phyloP scores from a whole-genome alignment of 305 asterid species.

The Rubia peregrina region DNA sequence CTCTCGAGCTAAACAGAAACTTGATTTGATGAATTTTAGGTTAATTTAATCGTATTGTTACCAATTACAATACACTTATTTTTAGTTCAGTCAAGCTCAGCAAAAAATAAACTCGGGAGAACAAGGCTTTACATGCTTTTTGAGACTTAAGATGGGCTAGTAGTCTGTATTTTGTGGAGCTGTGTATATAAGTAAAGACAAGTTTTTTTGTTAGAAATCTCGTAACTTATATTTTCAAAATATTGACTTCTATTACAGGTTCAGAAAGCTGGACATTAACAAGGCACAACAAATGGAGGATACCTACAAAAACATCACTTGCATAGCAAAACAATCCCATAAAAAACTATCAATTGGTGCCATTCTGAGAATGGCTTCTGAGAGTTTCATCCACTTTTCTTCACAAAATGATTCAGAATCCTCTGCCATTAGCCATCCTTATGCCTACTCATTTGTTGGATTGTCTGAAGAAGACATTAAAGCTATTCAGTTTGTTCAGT shows the following conservation, averaged over 20 bases:
- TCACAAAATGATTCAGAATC: slow-evolving; percentile 16
- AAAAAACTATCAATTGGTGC: slow-evolving; percentile 17
- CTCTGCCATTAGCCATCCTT: slow-evolving; percentile 22
- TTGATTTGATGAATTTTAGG: no score
- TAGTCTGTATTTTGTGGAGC: no score
- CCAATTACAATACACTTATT: no score
- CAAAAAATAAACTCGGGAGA: no score
- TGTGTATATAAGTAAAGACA: no score
- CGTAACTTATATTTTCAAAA: neutral
- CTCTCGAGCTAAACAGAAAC: no score
- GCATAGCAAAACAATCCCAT: no score
- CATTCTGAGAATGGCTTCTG: slow-evolving; percentile 33
- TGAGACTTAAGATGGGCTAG: no score
- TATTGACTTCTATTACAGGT: neutral
- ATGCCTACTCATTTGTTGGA: slow-evolving; percentile 21
- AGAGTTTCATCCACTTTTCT: slow-evolving; percentile 27
- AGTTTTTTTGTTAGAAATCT: no score
- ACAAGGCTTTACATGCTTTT: no score
- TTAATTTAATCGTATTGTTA: no score
- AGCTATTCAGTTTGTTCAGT: slow-evolving; percentile 29
- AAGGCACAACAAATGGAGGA: slow-evolving; percentile 4
- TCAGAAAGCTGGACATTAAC: slow-evolving; percentile 15
- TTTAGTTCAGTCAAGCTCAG: no score
- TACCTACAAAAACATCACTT: neutral
- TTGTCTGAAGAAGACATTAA: slow-evolving; percentile 22